phyloP scores from a whole-genome alignment of 176 grass and related monocot genomes.

The Hyparrhenia diplandra region DNA sequence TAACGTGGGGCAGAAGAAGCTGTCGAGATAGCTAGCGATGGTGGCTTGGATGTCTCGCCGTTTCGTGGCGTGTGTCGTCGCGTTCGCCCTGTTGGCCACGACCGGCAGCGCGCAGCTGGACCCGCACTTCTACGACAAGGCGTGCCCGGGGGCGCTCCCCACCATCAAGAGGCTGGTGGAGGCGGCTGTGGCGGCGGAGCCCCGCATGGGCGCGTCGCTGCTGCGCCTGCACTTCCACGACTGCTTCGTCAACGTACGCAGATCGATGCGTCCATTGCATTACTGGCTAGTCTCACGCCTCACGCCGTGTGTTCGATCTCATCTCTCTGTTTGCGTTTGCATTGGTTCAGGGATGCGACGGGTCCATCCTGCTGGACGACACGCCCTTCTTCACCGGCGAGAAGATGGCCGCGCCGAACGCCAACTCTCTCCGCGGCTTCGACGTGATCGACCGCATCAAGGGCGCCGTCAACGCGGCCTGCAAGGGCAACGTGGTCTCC shows the following conservation, averaged over 20 bases:
- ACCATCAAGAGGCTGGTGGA: slow-evolving; percentile 48
- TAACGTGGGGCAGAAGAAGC: too few relatives aligned
- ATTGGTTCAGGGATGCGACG: slow-evolving; percentile 73
- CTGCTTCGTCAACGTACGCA: slow-evolving; percentile 65
- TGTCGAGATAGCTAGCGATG: neutral
- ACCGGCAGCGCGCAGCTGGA: slow-evolving; percentile 36
- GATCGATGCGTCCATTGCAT: too few relatives aligned
- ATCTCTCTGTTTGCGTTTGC: neutral
- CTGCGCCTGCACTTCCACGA: slow-evolving; percentile 87
- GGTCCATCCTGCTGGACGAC: slow-evolving; percentile 75
- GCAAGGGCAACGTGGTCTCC: slow-evolving; percentile 62
- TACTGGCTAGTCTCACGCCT: too few relatives aligned
- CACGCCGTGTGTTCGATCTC: neutral
- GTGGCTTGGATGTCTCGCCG: neutral
- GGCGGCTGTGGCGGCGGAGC: slow-evolving; percentile 46
- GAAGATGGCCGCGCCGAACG: slow-evolving; percentile 68
- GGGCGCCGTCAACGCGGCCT: slow-evolving; percentile 52
- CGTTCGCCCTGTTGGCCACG: slow-evolving; percentile 22
- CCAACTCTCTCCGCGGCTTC: slow-evolving; percentile 64
- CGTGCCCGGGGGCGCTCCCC: slow-evolving; percentile 59
- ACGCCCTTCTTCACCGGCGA: slow-evolving; percentile 67
- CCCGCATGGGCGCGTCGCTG: slow-evolving; percentile 78
- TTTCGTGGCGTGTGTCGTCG: neutral
- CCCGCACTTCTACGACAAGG: slow-evolving; percentile 59
- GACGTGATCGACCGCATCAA: slow-evolving; percentile 75